Conservation (phyloP, 2,329 filamentous ascomycete genomes). For the Colletotrichum sojae region DNA sequence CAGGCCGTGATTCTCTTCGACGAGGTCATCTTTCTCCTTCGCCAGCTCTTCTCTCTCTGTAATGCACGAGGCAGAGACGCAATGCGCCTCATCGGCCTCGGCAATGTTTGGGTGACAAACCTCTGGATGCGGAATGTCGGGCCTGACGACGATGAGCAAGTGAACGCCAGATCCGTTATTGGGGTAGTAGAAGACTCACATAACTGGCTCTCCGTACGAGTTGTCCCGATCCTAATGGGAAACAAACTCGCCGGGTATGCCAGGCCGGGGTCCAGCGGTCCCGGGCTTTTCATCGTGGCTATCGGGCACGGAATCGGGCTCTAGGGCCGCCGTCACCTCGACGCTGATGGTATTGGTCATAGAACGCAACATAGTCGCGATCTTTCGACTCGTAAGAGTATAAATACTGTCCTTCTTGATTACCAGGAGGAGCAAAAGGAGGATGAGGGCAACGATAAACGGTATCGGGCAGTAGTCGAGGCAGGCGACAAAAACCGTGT, state of each 20-base stretch:
- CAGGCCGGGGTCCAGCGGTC: constrained; percentile 35
- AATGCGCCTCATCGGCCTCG: neutral
- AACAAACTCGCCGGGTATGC: neutral
- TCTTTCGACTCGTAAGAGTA: too few relatives aligned
- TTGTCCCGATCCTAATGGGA: constrained; percentile 18
- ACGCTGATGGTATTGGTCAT: neutral
- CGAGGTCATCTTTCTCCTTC: too few relatives aligned
- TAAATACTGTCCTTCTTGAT: too few relatives aligned
- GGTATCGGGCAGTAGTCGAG: neutral
- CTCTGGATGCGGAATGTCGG: constrained; percentile 18
- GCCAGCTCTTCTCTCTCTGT: neutral
- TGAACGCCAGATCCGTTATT: too few relatives aligned
- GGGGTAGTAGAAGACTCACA: constrained; percentile 11
- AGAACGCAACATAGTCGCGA: neutral
- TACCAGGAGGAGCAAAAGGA: neutral
- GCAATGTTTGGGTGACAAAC: neutral
- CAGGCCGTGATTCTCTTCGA: neutral
- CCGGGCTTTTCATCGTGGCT: constrained; percentile 20
- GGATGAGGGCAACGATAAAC: neutral
- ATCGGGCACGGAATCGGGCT: neutral
- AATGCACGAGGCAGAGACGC: neutral
- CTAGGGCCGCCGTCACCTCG: neutral
- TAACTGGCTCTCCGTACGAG: constrained; percentile 10
- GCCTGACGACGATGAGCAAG: neutral
- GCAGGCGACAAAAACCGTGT: neutral